Base-by-base conservation (phyloP, 2,329 filamentous ascomycete genomes). In the Capronia epimyces region DNA sequence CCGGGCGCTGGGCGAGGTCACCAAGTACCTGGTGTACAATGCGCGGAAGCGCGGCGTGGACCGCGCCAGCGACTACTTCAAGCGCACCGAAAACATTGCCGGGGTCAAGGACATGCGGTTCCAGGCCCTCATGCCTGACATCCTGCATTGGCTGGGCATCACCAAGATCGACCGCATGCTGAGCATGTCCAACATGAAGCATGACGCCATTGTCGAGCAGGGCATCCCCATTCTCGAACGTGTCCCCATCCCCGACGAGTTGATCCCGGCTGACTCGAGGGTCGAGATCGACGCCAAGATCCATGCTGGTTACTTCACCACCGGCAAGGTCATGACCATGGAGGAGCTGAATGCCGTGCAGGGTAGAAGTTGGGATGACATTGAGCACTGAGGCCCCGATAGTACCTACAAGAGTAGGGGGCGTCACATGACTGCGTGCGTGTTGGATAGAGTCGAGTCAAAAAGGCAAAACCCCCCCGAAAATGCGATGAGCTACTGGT, bases 211-310 rank as follows among this genome's bases (percentile, higher is more conserved):
- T 53, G 73, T 76, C 3, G 67, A 74, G 12, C 71, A 73, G 37
- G 74, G 74, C 1, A 76, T 76, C 60, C 87, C 89, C 21, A 97
- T 96, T 62, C 78, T 86, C 63, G 89, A 96, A 72, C 81, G 91
- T 55, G 83, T 97, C 41, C 89, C 93, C 53, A 88, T 97, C 58
- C 91, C 91, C 3, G 89, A 95, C 59, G 86, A 93, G 27, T 83
- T 93, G 79, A 96, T 97, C 63, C 91, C 93, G 9, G 88, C 84
- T 56, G 93, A 97, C 70, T 95, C 89, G 46, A 79, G 91, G 60
- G 93, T 98, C 15, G 93, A 97, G 70, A 97, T 97, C 65, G 93
- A 97, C 69, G 93, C 93, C 52, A 97, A 98, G 75, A 96, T 97
- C 66, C 93, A 91, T 62, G 89, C 91, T 53, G 91, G 82, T 20